Evolutionary conservation across 108 stramenopile species (phyloP), one percentile per base, ranked within the genome.

Genomic region (Conticribra weissflogii): DNA sequence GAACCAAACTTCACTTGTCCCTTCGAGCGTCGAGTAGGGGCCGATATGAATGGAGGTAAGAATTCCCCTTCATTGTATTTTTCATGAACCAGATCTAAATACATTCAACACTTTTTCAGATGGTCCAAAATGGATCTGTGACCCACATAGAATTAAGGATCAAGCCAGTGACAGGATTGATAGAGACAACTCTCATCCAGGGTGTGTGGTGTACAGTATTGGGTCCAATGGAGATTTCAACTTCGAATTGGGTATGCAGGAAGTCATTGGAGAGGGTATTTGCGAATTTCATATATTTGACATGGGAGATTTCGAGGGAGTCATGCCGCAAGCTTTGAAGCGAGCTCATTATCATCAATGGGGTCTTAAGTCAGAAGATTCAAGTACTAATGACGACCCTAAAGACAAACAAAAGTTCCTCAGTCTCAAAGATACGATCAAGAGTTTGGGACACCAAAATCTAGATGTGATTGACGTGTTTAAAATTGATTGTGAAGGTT

Each of bases 231-330:
- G 88, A 5, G 51, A 60, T 29, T 74, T 66, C 46, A 44, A 8
- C 22, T 74, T 74, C 30, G 73, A 74, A 29, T 24, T 74, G 18
- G 72, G 70, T n/a, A 48, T 86, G 82, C 63, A 76, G 45, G 63
- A 79, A 0, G 50, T 59, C 21, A 44, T 79, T 8, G 72, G 81
- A 14, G 61, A 48, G 25, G 76, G 71, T 7, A 56, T 64, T 12
- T 88, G 87, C 53, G 84, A 88, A 48, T 79, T 85, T 52, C 84
- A 88, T 48, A 76, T 85, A 14, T 88, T 85, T 71, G 87, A 88
- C 67, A 66, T 81, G 56, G 67, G 61, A 19, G 69, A 81, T 50
- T 79, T 51, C 41, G 72, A 51, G 30, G n/a, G 29, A 59, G 46
- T 30, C 62, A 74, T 69, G 2, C 71, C 64, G 12, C 18, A 54